Evolutionary conservation across 352 stramenopile genomes (phyloP), one percentile per base, ranked within the genome.

Genomic region (Pythium sp.): DNA sequence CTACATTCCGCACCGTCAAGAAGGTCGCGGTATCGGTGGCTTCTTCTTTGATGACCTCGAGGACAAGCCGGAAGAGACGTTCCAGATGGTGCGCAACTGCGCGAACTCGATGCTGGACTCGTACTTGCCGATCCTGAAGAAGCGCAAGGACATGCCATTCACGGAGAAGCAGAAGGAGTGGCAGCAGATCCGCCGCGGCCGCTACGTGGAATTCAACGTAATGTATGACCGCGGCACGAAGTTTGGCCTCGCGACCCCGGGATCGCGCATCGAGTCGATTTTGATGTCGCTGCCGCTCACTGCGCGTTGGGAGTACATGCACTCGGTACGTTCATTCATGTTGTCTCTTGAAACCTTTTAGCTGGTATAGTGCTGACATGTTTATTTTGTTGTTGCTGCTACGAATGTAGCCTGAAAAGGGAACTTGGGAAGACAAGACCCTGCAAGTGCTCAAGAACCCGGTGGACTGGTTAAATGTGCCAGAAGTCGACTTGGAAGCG

Each of bases 131-230:
- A 98, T 99, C 65, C 75, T 99, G 41, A 80, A 93, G 63, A 94
- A 93, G 57, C 96, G 98, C 75, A 99, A 98, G 75, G 82, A 99
- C 81, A 83, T 98, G 85, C 80, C 87, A 51, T 99, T 98, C 80
- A 98, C 94, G 30, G 63, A 98, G 70, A 71, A 97, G 76, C 84
- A 99, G 72, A 99, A 99, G 85, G 78, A 98, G 61, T 99, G 97
- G 97, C 97, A 99, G 84, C 93, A 98, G 72, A 91, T 99, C 20
- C 90, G 97, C 61, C 88, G 96, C 26, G 97, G 97, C 54, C 90
- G 95, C 69, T 99, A 99, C 82, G 96, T 99, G 8, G 98, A 99
- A 84, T 99, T 99, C 82, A 99, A 99, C 85, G 88, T 99, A 67
- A 98, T 99, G 72, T 99, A 99, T 77, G 98, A 99, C 80, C 87